phyloP scores from a whole-genome alignment of 768 basidiomycete species.

The Suillus plorans region DNA sequence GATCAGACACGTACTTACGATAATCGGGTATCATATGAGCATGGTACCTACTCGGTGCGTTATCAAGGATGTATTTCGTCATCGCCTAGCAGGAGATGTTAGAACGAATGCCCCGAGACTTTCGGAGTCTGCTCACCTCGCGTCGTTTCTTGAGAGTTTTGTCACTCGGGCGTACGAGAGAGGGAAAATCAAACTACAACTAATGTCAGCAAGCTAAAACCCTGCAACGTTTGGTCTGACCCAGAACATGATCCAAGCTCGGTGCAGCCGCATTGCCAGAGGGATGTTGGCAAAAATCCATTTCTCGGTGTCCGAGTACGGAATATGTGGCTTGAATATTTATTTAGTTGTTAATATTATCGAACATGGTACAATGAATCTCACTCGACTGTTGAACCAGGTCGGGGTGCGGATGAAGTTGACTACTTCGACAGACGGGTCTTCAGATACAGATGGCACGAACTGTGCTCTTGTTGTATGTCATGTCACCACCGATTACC shows the following conservation, averaged over 20 bases:
- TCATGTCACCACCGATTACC: slow-evolving; percentile 8
- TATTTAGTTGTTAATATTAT: slow-evolving; percentile 14
- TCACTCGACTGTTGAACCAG: slow-evolving; percentile 57
- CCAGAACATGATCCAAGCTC: slow-evolving; percentile 49
- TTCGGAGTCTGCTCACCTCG: slow-evolving; percentile 7
- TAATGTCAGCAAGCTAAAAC: not conserved
- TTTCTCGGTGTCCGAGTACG: slow-evolving; percentile 37
- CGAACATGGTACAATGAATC: slow-evolving; percentile 10
- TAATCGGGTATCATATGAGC: slow-evolving; percentile 50
- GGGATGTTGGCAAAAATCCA: slow-evolving; percentile 59
- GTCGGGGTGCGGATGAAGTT: slow-evolving; percentile 63
- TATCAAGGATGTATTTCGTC: slow-evolving; percentile 44
- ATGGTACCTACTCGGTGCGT: slow-evolving; percentile 48
- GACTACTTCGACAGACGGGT: slow-evolving; percentile 50
- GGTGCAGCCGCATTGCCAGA: slow-evolving; percentile 48
- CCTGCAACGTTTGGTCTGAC: slow-evolving; percentile 30
- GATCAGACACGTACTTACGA: slow-evolving; percentile 37
- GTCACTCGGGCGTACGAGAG: slow-evolving; percentile 11
- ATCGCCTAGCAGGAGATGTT: slow-evolving; percentile 33
- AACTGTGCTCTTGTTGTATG: slow-evolving; percentile 53
- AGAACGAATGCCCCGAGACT: not conserved
- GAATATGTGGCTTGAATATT: slow-evolving; percentile 40
- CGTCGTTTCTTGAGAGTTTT: slow-evolving; percentile 13
- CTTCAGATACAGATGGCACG: slow-evolving; percentile 51
- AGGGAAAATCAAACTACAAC: slow-evolving; percentile 21